These are phyloP conservation scores for Tulasnella sp. DNA, from an alignment of 768 basidiomycete species.

Conservation along the genomic window DNA sequence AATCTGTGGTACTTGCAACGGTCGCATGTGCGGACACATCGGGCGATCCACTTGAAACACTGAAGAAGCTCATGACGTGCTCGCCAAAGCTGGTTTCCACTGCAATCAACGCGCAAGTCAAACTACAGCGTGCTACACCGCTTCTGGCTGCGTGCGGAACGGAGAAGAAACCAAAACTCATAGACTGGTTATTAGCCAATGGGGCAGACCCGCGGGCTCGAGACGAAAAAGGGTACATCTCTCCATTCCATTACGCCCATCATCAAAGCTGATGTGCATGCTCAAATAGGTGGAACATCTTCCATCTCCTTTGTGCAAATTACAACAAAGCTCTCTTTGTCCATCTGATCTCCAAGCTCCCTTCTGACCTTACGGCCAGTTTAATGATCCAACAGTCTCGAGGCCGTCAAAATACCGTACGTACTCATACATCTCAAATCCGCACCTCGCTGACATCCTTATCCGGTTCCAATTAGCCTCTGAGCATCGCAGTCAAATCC, in stretches of 20 bases:
- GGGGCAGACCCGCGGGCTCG: conserved; percentile 36
- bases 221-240: conserved; percentile 38
- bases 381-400: conserved; percentile 41
- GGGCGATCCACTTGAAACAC: conserved; percentile 12
- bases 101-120: conserved; percentile 39
- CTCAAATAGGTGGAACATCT: conserved; percentile 43
- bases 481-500: conserved; percentile 34
- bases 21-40: conserved; percentile 27
- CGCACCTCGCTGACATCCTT: no score
- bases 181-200: conserved; percentile 43
- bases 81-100: conserved; percentile 34
- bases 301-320: conserved; percentile 36
- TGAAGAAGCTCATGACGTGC: conserved; percentile 39
- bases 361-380: conserved; percentile 37
- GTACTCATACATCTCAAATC: conserved; percentile 12
- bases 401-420: conserved; percentile 38
- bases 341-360: conserved; percentile 40
- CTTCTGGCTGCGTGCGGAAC: conserved; percentile 35
- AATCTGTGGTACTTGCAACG: conserved; percentile 42
- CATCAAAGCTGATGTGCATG: not conserved
- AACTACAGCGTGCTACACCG: conserved; percentile 22
- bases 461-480: not conserved
- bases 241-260: not conserved
- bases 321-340: conserved; percentile 26
- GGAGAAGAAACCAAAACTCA: conserved; percentile 26